Conservation (phyloP, 1,139 yeast species). For the Geotrichum carabidarum region DNA sequence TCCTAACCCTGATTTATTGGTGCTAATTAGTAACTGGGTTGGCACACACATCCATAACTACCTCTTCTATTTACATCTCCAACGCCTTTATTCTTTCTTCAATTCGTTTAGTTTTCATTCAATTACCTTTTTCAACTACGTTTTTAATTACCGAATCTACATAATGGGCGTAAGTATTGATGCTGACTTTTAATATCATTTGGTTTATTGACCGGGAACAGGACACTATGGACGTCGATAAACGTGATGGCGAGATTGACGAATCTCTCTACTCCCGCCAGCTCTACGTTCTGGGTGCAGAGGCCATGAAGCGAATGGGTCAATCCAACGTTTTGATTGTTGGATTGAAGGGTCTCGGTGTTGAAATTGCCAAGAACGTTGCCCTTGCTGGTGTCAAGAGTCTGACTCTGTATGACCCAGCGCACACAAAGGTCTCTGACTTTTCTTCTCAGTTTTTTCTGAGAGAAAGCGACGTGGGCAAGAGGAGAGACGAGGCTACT, state of each 20-base stretch:
- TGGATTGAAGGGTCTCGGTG: constrained; percentile 87
- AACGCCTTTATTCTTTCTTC: neutral
- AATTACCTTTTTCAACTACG: neutral
- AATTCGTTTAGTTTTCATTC: neutral
- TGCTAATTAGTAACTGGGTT: neutral
- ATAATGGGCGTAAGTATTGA: constrained; percentile 12
- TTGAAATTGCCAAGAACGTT: constrained; percentile 93
- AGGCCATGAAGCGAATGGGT: constrained; percentile 97
- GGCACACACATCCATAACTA: neutral
- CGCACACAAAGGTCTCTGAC: constrained; percentile 59
- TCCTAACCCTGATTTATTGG: neutral
- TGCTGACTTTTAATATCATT: neutral
- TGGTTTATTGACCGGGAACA: neutral
- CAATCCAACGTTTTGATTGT: constrained; percentile 80
- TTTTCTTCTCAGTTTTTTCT: constrained; percentile 88
- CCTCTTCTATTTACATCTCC: neutral
- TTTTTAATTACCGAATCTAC: neutral
- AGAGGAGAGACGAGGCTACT: constrained; percentile 68
- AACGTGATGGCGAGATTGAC: constrained; percentile 20
- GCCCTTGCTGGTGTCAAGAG: constrained; percentile 97
- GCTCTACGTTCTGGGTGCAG: constrained; percentile 78
- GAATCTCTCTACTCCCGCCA: constrained; percentile 21
- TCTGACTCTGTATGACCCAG: constrained; percentile 80
- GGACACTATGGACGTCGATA: constrained; percentile 20
- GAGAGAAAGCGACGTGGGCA: constrained; percentile 63